Base-by-base conservation (phyloP, 768 basidiomycete species). In the Mycena rebaudengoi region DNA sequence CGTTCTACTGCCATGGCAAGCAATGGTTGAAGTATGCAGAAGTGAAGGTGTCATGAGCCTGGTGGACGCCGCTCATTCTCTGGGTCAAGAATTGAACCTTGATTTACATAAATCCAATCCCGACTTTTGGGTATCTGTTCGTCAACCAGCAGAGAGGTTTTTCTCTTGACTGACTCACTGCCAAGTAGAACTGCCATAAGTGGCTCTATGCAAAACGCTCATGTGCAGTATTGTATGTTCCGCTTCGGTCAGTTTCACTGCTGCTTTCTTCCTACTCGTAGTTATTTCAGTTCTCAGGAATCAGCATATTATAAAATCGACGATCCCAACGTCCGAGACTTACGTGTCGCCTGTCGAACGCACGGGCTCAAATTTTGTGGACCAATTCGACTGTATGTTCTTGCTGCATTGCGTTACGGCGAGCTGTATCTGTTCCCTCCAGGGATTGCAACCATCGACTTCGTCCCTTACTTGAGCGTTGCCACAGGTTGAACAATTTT, bases 21-120 rank as follows among this genome's bases (percentile, higher is more conserved):
- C 89, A 62, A 81, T 95, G 75, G 88, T 91, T 0, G 70, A 80
- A 6, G 79, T 92, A 4, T 91, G 89, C 73, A 82, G 81, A 62
- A 82, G 88, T 64, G 86, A 88, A 37, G 85, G 86, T 0, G 82
- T 89, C 0, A 84, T 85, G 74, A 89, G 84, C 30, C 67, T 95
- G n/a, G 75, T 96, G 14, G 94, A 96, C 63, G 94, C 85, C 0
- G 94, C 94, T 4, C 94, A 96, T 72, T 86, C 88, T 12, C 85
- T 95, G 43, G 94, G 94, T 0, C 92, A 93, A 72, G 88, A 93
- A 70, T 73, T 86, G 5, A 80, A 85, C 56, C 76, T 93, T 49
- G 83, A 93, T 67, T 69, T 95, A 37, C 81, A 78, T 21, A 77
- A 81, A 37, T 74, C 78, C 0, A 77, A 81, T 51, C 91, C 91